These are phyloP conservation scores for Clarkia xantiana DNA, from an alignment of 345 rosid species.

Conservation along the genomic window DNA sequence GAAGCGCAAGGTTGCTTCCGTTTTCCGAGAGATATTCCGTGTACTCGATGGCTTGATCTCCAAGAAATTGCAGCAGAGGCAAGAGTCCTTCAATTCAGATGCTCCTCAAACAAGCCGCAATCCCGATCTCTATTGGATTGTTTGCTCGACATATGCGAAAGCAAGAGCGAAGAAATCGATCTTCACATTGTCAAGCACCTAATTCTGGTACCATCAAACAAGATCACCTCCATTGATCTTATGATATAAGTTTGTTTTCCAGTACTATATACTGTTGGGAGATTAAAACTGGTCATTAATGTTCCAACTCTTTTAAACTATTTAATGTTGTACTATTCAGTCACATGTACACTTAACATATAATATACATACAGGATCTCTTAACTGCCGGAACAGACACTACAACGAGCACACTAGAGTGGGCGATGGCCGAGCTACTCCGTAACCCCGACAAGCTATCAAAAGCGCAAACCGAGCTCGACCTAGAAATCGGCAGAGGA, in stretches of 20 bases:
- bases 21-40: conserved; percentile 1
- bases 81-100: conserved; percentile 14
- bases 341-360: neutral
- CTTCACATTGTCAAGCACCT: neutral
- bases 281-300: neutral
- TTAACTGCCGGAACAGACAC: conserved; percentile 20
- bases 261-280: neutral
- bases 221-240: too few species aligned
- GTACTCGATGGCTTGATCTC: conserved; percentile 11
- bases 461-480: conserved; percentile 7
- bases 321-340: neutral
- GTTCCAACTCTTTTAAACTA: neutral
- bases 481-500: conserved; percentile 4
- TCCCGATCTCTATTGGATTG: neutral
- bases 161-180: neutral
- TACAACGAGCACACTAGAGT: conserved; percentile 14
- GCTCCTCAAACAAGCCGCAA: conserved; percentile 12
- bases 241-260: neutral
- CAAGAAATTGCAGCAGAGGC: conserved; percentile 13
- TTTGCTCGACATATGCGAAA: neutral
- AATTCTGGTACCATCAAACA: neutral
- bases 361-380: conserved; percentile 5
- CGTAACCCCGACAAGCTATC: conserved; percentile 1
- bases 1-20: neutral
- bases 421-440: conserved; percentile 21